Percentiles rank a stretch among this genome's conserved stretches.
These are phyloP conservation scores for Aechmea fasciata DNA, from an alignment of 176 grass and related monocot species.

Conservation along the genomic window DNA sequence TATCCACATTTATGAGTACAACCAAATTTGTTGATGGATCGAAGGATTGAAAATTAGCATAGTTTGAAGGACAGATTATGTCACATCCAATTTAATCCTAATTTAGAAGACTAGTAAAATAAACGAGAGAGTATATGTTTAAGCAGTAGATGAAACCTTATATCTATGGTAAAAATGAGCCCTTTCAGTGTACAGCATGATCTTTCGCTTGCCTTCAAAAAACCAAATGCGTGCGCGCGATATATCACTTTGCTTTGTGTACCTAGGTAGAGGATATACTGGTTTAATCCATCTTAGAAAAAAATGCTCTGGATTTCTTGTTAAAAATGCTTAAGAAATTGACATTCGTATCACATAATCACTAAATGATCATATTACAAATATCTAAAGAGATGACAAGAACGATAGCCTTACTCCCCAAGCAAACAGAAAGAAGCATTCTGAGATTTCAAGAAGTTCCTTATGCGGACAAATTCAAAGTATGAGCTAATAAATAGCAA, in stretches of 20 bases:
- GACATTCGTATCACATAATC: neutral
- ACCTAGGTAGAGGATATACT: slow-evolving; percentile 29
- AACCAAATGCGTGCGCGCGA: slow-evolving; percentile 88
- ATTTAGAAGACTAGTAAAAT: neutral
- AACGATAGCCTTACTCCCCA: slow-evolving; percentile 64
- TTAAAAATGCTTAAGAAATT: slow-evolving; percentile 16
- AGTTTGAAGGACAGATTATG: neutral
- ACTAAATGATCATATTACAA: slow-evolving; percentile 6
- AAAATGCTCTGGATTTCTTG: neutral
- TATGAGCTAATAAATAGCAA: slow-evolving; percentile 85
- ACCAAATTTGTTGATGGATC: too few relatives aligned
- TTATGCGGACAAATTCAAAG: slow-evolving; percentile 72
- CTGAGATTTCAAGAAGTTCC: slow-evolving; percentile 71
- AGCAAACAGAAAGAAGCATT: slow-evolving; percentile 82
- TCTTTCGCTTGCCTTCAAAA: slow-evolving; percentile 82
- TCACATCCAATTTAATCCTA: neutral
- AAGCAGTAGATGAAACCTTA: slow-evolving; percentile 33
- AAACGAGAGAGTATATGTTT: neutral
- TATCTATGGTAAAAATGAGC: slow-evolving; percentile 98
- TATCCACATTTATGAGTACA: too few relatives aligned
- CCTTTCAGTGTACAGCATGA: slow-evolving; percentile 95
- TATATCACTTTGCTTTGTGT: slow-evolving; percentile 74
- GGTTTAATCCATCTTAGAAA: slow-evolving; percentile 5
- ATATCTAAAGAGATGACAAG: slow-evolving; percentile 12
- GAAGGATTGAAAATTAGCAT: too few relatives aligned